Conservation (phyloP, 169 alveolate species). For the Eimeria sp. region DNA sequence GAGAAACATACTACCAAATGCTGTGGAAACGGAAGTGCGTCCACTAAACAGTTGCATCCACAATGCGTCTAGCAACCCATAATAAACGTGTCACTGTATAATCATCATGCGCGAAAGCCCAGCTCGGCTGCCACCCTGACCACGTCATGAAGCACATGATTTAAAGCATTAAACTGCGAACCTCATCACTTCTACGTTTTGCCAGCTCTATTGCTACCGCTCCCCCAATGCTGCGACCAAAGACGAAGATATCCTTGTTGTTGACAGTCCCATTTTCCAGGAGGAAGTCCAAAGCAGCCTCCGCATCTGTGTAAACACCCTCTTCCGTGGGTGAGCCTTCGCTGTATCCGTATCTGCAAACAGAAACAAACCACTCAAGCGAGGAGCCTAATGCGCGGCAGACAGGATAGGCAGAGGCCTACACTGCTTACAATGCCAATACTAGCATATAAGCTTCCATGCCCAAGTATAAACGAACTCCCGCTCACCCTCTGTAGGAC, state of each 20-base stretch:
- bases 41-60: neutral
- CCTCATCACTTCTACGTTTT: slow-evolving; percentile 53
- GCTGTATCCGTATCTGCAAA: slow-evolving; percentile 80
- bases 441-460: neutral
- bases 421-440: neutral
- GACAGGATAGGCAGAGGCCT: neutral
- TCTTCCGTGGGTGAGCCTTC: slow-evolving; percentile 83
- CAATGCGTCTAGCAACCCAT: neutral
- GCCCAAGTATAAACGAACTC: neutral
- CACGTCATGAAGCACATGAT: neutral
- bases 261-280: slow-evolving; percentile 26
- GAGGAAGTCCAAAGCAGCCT: slow-evolving; percentile 68
- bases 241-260: slow-evolving; percentile 85
- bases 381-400: neutral
- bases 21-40: neutral
- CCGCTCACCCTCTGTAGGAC: slow-evolving; percentile 79
- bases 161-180: neutral
- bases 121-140: neutral
- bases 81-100: no score
- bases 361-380: neutral
- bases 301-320: slow-evolving; percentile 79
- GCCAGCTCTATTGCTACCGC: slow-evolving; percentile 89
- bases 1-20: neutral
- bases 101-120: neutral
- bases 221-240: slow-evolving; percentile 90